phyloP scores from a whole-genome alignment of 1,284 basidiomycete species.

The Neonothopanus nambi region DNA sequence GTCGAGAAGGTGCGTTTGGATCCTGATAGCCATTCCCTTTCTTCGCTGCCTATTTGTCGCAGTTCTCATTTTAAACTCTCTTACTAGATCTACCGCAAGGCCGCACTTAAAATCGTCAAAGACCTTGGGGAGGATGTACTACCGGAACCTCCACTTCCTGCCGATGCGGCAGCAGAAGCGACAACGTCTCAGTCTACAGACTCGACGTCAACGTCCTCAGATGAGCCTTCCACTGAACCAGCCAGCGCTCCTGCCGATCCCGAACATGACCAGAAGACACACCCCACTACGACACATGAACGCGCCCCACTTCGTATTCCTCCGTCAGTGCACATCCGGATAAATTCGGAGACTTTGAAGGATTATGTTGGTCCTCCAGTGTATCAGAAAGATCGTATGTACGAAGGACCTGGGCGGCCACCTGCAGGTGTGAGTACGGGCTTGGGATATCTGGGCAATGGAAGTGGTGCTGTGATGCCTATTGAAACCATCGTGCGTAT shows the following conservation, averaged over 20 bases:
- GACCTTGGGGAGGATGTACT: conserved; percentile 89
- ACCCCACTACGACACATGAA: conserved; percentile 71
- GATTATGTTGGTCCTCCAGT: conserved; percentile 96
- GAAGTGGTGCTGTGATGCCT: conserved; percentile 95
- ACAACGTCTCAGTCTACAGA: conserved; percentile 32
- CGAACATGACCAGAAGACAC: conserved; percentile 6
- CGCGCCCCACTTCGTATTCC: conserved; percentile 86
- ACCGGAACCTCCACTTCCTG: conserved; percentile 58
- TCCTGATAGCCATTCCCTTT: not conserved
- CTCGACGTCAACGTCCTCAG: conserved; percentile 12
- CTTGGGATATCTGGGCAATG: conserved; percentile 94
- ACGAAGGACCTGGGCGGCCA: conserved; percentile 59
- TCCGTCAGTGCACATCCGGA: conserved; percentile 73
- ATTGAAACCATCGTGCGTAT: conserved; percentile 85
- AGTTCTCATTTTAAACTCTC: conserved; percentile 8
- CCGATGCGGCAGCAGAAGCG: conserved; percentile 37
- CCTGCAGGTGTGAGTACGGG: conserved; percentile 95
- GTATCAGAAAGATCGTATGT: conserved; percentile 95
- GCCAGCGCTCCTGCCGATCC: not conserved
- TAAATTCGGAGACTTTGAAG: conserved; percentile 87
- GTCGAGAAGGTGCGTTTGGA: conserved; percentile 79
- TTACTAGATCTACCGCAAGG: conserved; percentile 94
- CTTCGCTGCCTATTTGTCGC: not conserved
- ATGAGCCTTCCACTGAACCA: conserved; percentile 5
- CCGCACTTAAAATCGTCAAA: conserved; percentile 89